phyloP scores from a whole-genome alignment of 768 basidiomycete species.

The Lyophyllum atratum region DNA sequence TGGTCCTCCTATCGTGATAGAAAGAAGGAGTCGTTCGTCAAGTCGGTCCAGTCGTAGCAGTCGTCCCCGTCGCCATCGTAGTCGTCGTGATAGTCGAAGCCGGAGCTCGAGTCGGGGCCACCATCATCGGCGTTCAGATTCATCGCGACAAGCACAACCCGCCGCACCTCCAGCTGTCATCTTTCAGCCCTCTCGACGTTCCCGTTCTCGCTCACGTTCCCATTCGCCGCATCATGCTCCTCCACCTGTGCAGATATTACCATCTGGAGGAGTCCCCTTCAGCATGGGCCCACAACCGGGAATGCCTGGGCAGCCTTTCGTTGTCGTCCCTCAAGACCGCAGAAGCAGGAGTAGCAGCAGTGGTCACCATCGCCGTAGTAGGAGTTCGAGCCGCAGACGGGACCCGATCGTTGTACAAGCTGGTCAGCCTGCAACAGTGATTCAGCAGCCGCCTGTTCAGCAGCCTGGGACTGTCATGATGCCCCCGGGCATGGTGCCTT shows the following conservation, averaged over 20 bases:
- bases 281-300: not conserved
- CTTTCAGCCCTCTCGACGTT: not conserved
- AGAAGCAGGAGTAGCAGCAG: conserved; percentile 3
- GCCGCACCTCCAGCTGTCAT: conserved; percentile 1
- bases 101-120: not conserved
- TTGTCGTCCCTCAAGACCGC: not conserved
- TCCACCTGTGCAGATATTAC: not conserved
- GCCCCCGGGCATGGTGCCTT: not conserved
- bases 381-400: not conserved
- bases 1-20: not conserved
- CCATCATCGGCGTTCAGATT: not conserved
- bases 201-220: conserved; percentile 3
- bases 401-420: not conserved
- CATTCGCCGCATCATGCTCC: not conserved
- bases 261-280: not conserved
- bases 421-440: not conserved
- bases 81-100: not conserved
- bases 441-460: not conserved
- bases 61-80: not conserved
- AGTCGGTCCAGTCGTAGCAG: conserved; percentile 2
- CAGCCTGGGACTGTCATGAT: not conserved
- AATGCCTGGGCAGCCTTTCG: not conserved
- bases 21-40: not conserved
- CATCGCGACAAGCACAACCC: not conserved
- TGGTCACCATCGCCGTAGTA: not conserved